Evolutionary conservation across 169 alveolate species (phyloP).

Genomic region (Besnoitia besnoiti): DNA sequence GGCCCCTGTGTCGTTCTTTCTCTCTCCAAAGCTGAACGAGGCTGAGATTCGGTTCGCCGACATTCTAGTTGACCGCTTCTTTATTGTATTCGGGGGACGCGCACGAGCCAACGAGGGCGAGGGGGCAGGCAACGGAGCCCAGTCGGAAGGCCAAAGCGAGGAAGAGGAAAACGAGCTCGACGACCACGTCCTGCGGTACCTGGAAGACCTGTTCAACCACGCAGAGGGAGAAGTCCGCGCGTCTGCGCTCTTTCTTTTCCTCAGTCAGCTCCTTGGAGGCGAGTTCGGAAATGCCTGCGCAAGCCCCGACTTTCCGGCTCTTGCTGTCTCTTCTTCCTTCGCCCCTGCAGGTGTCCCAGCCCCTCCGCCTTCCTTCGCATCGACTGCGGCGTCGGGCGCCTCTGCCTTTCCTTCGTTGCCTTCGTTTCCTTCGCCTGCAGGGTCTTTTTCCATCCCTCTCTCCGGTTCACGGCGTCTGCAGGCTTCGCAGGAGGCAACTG

Average conservation of each 20-base stretch:
- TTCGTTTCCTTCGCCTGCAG: too few relatives aligned
- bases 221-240: slow-evolving; percentile 10
- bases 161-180: background rate
- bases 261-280: background rate
- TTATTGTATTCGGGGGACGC: background rate
- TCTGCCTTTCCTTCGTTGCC: background rate
- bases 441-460: background rate
- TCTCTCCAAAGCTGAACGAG: slow-evolving; percentile 13
- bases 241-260: background rate
- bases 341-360: too few relatives aligned
- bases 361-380: too few relatives aligned
- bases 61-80: background rate
- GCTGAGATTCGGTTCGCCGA: background rate
- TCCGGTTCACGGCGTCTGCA: background rate
- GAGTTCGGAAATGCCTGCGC: background rate
- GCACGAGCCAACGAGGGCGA: background rate
- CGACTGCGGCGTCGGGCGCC: too few relatives aligned
- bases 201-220: slow-evolving; percentile 8
- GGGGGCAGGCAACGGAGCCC: background rate
- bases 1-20: background rate
- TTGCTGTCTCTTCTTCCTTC: background rate
- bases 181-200: background rate
- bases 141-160: background rate
- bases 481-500: background rate
- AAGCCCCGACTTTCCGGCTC: background rate